Evolutionary conservation across 139 green algal genomes (phyloP), one percentile per base, ranked within the genome.

Genomic region (Chlorella vulgaris): DNA sequence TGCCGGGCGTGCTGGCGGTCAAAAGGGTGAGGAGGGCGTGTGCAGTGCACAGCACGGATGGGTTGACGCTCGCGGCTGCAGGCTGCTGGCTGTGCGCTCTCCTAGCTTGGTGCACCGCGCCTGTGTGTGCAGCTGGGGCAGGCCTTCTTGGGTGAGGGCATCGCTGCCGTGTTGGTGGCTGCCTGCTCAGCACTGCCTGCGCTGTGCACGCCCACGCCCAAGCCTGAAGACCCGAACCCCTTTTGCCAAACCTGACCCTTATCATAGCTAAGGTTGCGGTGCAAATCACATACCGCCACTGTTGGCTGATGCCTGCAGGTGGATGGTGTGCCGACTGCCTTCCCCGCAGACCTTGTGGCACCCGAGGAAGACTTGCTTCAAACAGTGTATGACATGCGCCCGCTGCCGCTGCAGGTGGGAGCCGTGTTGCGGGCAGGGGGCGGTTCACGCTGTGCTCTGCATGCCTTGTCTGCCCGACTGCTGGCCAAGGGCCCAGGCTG

Each of bases 1-100:
- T 97, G 40, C 94, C 94, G 33, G 93, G 93, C 19, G 74, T 87
- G 50, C 82, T 97, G 77, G 91, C 91, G 1, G 94, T 98, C 15
- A 96, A 93, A 82, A 85, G 85, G 7, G 91, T 75, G 62, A 63
- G 74, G 2, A 10, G 21, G 0, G 42, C 18, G n/a, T 22, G 33
- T 77, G 5, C 69, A n/a, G 62, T 33, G 10, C 29, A 10, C 28
- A 36, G 18, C 61, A 33, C 13, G 47, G 15, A 58, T 58, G 47
- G 15, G 15, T 10, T 10, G 47, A 10, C 13, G 47, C 15, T 15
- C 13, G 47, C 47, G 47, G 47, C 15, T 58, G 47, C 47, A 58
- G 47, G 13, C 15, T 10, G 47, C 47, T 58, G 10, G 47, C n/a
- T n/a, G n/a, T n/a, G n/a, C n/a, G n/a, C n/a, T n/a, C n/a, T n/a